phyloP scores from a whole-genome alignment of 148 eudicot genomes.

The Chenopodium berlandieri region DNA sequence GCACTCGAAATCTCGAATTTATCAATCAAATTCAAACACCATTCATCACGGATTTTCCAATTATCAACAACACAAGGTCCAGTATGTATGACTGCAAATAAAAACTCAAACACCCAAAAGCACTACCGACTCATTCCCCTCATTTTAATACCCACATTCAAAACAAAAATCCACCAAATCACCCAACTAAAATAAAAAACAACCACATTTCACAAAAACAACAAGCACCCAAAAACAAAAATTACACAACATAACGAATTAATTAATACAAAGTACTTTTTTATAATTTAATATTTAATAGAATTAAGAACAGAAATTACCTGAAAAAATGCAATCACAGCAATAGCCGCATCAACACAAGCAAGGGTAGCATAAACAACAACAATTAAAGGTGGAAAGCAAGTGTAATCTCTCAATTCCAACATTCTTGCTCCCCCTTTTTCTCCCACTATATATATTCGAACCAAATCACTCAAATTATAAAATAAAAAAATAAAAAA shows the following conservation, averaged over 20 bases:
- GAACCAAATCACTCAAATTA: neutral
- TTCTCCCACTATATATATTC: neutral
- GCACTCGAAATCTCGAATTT: neutral
- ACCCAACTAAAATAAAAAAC: slow-evolving; percentile 8
- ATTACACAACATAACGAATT: neutral
- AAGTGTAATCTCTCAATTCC: slow-evolving; percentile 43
- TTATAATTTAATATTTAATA: neutral
- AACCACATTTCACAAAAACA: slow-evolving; percentile 11
- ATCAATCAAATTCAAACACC: neutral
- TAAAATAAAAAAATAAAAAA: too few species aligned
- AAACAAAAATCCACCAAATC: neutral
- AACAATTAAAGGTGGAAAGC: slow-evolving; percentile 48
- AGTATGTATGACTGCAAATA: neutral
- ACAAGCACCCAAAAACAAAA: slow-evolving; percentile 5
- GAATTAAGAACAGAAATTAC: slow-evolving; percentile 26
- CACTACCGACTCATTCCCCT: neutral
- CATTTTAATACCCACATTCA: slow-evolving; percentile 18
- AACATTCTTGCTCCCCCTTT: slow-evolving; percentile 31
- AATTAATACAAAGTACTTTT: neutral
- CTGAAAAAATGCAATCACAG: slow-evolving; percentile 69
- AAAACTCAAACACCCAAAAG: neutral
- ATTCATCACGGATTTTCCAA: neutral
- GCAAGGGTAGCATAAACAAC: slow-evolving; percentile 53
- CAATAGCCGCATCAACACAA: slow-evolving; percentile 52
- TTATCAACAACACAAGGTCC: neutral